Percentiles rank a stretch among this genome's conserved stretches.
Conservation (phyloP, 805 yeast species). For the Alloascoidea hylecoeti region DNA sequence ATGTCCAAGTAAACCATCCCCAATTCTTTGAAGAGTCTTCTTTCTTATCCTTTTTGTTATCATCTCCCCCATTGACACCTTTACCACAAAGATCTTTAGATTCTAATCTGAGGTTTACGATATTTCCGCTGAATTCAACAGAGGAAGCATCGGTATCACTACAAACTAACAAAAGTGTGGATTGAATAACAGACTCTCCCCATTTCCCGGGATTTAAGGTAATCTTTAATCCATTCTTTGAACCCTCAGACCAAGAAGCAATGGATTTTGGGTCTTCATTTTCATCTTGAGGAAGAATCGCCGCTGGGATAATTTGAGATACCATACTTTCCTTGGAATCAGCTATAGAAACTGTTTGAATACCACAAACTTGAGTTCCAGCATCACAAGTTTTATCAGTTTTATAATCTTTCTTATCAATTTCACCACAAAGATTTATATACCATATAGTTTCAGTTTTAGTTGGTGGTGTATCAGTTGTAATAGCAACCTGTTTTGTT, state of each 20-base stretch:
- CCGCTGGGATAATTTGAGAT: slow-evolving; percentile 45
- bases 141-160: too few species aligned
- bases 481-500: slow-evolving; percentile 13
- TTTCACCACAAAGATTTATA: slow-evolving; percentile 52
- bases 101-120: slow-evolving; percentile 9
- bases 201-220: slow-evolving; percentile 42
- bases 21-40: slow-evolving; percentile 34
- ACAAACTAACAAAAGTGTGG: slow-evolving; percentile 13
- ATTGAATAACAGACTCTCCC: slow-evolving; percentile 41
- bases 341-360: slow-evolving; percentile 40
- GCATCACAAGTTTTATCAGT: slow-evolving; percentile 41
- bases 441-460: slow-evolving; percentile 48
- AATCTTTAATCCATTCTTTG: slow-evolving; percentile 20
- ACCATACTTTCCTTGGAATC: slow-evolving; percentile 27
- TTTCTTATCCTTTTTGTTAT: slow-evolving; percentile 14
- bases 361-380: slow-evolving; percentile 70
- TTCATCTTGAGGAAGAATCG: slow-evolving; percentile 16
- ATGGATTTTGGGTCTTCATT: slow-evolving; percentile 13
- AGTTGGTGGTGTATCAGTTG: slow-evolving; percentile 69
- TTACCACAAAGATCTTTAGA: background rate
- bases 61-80: slow-evolving; percentile 9
- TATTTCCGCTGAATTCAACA: slow-evolving; percentile 3
- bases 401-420: slow-evolving; percentile 18
- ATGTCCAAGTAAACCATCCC: slow-evolving; percentile 78
- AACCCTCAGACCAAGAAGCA: slow-evolving; percentile 6